Evolutionary conservation across 768 basidiomycete species (phyloP).

Genomic region (Clitopilus hobsonii): DNA sequence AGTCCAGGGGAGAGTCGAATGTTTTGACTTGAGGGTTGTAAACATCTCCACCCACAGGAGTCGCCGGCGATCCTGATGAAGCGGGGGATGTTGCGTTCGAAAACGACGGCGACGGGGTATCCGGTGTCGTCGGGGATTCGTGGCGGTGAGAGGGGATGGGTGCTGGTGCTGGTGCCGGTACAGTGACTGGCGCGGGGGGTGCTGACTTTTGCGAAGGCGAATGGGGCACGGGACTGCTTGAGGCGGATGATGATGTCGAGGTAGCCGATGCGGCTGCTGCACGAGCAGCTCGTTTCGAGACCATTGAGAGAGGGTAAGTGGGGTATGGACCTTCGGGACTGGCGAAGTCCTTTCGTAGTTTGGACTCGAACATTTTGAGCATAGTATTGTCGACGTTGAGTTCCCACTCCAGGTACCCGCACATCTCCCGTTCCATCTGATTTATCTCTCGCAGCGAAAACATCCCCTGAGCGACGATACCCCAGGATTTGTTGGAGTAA

Average conservation of each 20-base stretch:
- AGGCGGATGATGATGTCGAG: slow-evolving; percentile 36
- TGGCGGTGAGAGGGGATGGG: slow-evolving; percentile 16
- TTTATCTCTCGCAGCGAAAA: slow-evolving; percentile 87
- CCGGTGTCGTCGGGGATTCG: slow-evolving; percentile 34
- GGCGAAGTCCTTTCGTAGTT: slow-evolving; percentile 56
- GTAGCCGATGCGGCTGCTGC: slow-evolving; percentile 34
- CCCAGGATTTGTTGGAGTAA: slow-evolving; percentile 92
- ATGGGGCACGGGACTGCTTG: slow-evolving; percentile 43
- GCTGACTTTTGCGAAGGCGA: slow-evolving; percentile 25
- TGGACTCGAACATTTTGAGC: slow-evolving; percentile 54
- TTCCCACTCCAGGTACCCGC: slow-evolving; percentile 89
- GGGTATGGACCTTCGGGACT: slow-evolving; percentile 52
- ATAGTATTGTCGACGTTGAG: slow-evolving; percentile 67
- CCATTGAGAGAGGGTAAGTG: slow-evolving; percentile 55
- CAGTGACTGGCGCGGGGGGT: slow-evolving; percentile 7
- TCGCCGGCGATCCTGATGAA: slow-evolving; percentile 58
- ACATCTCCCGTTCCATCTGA: slow-evolving; percentile 97
- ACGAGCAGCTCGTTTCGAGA: slow-evolving; percentile 54
- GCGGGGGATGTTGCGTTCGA: slow-evolving; percentile 54
- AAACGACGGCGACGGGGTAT: slow-evolving; percentile 51
- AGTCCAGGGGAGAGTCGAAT: slow-evolving; percentile 33
- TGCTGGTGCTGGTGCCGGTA: slow-evolving; percentile 26
- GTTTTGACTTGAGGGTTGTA: slow-evolving; percentile 44
- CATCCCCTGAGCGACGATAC: slow-evolving; percentile 85
- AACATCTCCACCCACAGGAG: slow-evolving; percentile 50